Evolutionary conservation across 2,329 filamentous ascomycete species (phyloP).

Genomic region (Trichophyton schoenleinii): DNA sequence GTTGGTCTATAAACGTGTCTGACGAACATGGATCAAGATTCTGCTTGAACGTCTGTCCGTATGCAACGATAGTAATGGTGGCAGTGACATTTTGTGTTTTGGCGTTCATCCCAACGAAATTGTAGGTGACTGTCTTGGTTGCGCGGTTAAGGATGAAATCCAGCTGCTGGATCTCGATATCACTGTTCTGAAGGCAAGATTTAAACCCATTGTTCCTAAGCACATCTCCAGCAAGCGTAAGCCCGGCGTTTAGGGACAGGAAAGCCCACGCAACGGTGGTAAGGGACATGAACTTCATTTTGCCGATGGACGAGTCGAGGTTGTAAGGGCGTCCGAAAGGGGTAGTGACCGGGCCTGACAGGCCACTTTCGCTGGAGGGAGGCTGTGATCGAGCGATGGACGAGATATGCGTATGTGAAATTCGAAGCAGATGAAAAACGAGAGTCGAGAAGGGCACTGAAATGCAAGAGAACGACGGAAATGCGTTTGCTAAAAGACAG

Average conservation of each 20-base stretch:
- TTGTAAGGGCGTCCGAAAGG: neutral
- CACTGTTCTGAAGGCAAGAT: constrained; percentile 47
- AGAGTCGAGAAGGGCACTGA: neutral
- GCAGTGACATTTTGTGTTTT: constrained; percentile 70
- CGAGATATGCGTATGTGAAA: neutral
- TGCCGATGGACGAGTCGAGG: neutral
- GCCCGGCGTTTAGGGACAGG: neutral
- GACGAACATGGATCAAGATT: constrained; percentile 70
- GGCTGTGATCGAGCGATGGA: neutral
- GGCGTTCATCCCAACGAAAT: constrained; percentile 65
- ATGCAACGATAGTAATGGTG: constrained; percentile 62
- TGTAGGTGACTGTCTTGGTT: constrained; percentile 61
- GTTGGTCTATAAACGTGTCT: constrained; percentile 52
- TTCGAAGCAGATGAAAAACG: neutral
- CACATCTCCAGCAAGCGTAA: constrained; percentile 40
- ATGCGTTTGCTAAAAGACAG: neutral
- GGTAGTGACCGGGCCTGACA: neutral
- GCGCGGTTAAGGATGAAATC: constrained; percentile 68
- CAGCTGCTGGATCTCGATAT: constrained; percentile 60
- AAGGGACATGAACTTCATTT: neutral
- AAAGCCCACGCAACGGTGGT: neutral
- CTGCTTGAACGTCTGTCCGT: constrained; percentile 67
- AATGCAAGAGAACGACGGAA: neutral
- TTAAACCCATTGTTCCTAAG: constrained; percentile 71
- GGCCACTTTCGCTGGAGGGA: neutral